These are phyloP conservation scores for Corymbia citriodora DNA, from an alignment of 441 rosid species.

Conservation along the genomic window DNA sequence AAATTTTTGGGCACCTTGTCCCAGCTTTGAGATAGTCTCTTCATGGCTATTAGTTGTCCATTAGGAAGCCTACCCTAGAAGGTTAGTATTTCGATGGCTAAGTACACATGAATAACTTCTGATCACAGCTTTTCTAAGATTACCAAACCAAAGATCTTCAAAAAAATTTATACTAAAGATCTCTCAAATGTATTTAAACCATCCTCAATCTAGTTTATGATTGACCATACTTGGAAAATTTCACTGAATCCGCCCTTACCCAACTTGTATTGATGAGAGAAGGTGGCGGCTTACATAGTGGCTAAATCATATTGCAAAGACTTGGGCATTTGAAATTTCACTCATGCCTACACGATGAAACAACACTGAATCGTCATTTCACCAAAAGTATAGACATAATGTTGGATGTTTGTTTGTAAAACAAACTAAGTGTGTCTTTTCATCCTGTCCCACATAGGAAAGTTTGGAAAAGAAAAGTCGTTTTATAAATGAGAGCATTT, in stretches of 20 bases:
- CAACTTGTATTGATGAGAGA: not conserved
- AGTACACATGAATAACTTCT: not conserved
- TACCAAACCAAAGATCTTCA: no score
- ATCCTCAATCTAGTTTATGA: not conserved
- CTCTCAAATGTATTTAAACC: not conserved
- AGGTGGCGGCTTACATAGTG: not conserved
- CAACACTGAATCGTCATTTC: not conserved
- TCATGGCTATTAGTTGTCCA: not conserved
- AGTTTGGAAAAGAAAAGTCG: no score
- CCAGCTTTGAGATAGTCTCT: not conserved
- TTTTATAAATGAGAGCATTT: no score
- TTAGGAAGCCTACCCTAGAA: not conserved
- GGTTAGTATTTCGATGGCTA: rapidly evolving
- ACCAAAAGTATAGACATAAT: not conserved
- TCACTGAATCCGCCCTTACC: not conserved
- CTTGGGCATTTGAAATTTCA: rapidly evolving
- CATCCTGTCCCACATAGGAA: no score
- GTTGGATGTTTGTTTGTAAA: no score
- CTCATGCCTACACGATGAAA: rapidly evolving
- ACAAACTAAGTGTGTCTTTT: no score
- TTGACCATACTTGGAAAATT: not conserved
- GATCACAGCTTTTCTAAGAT: no score
- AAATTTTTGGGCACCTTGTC: not conserved
- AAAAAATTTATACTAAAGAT: not conserved
- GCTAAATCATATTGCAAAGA: not conserved